These are phyloP conservation scores for Triticum turgidum DNA, from an alignment of 176 grass and related monocot species.

Conservation along the genomic window DNA sequence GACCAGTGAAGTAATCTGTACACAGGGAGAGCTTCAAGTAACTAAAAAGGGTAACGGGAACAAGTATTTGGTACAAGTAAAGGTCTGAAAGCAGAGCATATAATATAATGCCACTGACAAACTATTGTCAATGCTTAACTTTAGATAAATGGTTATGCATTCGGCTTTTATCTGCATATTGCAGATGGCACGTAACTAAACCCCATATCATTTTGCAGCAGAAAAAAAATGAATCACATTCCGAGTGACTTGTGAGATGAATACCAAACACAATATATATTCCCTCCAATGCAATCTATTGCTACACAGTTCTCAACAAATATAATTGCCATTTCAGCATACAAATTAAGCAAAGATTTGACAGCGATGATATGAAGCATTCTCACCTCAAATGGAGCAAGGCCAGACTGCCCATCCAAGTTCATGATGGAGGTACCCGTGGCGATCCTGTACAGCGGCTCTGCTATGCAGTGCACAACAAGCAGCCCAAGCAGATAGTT, in stretches of 20 bases:
- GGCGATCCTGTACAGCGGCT: constrained; percentile 52
- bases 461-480: constrained; percentile 47
- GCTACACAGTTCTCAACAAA: background rate
- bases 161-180: constrained; percentile 1
- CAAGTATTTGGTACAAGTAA: background rate
- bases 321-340: constrained; percentile 6
- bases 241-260: no score
- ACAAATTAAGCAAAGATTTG: background rate
- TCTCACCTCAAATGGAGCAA: constrained; percentile 84
- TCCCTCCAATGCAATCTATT: background rate
- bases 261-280: no score
- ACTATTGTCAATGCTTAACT: background rate
- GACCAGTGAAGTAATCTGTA: constrained; percentile 71
- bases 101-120: background rate
- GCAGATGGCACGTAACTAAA: background rate
- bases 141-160: background rate
- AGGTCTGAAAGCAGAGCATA: background rate
- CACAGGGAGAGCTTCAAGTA: constrained; percentile 33
- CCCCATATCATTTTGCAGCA: background rate
- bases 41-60: background rate
- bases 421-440: constrained; percentile 69
- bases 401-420: constrained; percentile 61
- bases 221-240: background rate
- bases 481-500: constrained; percentile 71
- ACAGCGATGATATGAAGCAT: background rate